These are phyloP conservation scores for Sporothrix protearum DNA, from an alignment of 2,329 filamentous ascomycete species.

Conservation along the genomic window DNA sequence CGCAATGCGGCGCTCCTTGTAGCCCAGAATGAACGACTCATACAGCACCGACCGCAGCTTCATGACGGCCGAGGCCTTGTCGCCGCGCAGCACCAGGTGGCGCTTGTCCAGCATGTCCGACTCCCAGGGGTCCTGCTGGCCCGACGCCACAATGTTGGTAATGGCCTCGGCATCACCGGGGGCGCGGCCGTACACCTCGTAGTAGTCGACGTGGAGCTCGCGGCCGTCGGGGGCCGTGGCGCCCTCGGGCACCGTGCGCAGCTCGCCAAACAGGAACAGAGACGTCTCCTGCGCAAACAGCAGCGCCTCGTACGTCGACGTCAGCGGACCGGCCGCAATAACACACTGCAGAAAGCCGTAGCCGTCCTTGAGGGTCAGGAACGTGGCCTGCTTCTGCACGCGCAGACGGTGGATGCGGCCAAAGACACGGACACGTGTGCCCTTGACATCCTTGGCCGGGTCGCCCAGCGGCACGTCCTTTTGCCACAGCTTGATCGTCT, in stretches of 20 bases:
- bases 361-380: slow-evolving; percentile 81
- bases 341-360: slow-evolving; percentile 84
- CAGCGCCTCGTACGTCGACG: slow-evolving; percentile 87
- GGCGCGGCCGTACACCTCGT: slow-evolving; percentile 64
- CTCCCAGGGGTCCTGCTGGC: slow-evolving; percentile 60
- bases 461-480: slow-evolving; percentile 42
- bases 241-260: slow-evolving; percentile 74
- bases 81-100: slow-evolving; percentile 82
- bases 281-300: slow-evolving; percentile 85
- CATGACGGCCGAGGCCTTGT: slow-evolving; percentile 79
- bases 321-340: slow-evolving; percentile 69
- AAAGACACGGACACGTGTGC: slow-evolving; percentile 72
- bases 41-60: slow-evolving; percentile 80
- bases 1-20: slow-evolving; percentile 70
- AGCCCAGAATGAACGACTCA: slow-evolving; percentile 73
- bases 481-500: slow-evolving; percentile 64
- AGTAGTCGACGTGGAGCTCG: slow-evolving; percentile 89
- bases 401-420: slow-evolving; percentile 80
- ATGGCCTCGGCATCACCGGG: slow-evolving; percentile 87
- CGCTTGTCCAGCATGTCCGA: slow-evolving; percentile 57
- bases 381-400: slow-evolving; percentile 78
- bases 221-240: slow-evolving; percentile 77
- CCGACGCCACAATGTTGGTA: slow-evolving; percentile 65
- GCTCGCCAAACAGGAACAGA: slow-evolving; percentile 76
- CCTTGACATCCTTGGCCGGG: slow-evolving; percentile 53